phyloP scores from a whole-genome alignment of 352 stramenopile genomes.

The Globisporangium barbulae region DNA sequence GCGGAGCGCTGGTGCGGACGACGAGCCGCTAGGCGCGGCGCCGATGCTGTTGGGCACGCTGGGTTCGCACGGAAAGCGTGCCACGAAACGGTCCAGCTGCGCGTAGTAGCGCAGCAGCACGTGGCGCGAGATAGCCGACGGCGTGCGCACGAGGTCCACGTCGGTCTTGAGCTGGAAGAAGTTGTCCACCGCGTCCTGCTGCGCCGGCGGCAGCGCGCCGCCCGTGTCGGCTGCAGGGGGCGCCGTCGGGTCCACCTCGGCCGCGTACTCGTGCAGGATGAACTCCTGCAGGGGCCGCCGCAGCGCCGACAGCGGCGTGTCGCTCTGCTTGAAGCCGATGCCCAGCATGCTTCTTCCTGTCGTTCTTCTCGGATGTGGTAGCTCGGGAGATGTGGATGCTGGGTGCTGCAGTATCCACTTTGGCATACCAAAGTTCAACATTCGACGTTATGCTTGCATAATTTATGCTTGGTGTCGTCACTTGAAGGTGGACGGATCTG shows the following conservation, averaged over 20 bases:
- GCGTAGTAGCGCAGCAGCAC: conserved; percentile 77
- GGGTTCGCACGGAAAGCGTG: conserved; percentile 53
- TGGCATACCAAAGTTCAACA: background rate
- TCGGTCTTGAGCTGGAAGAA: conserved; percentile 60
- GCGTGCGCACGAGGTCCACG: conserved; percentile 67
- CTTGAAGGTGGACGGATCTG: background rate
- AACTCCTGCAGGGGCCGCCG: conserved; percentile 61
- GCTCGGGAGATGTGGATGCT: background rate
- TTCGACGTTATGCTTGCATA: background rate
- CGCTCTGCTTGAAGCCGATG: conserved; percentile 75
- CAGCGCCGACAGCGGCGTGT: conserved; percentile 37
- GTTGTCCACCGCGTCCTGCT: conserved; percentile 38
- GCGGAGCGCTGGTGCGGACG: conserved; percentile 21
- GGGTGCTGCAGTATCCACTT: background rate
- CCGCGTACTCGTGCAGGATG: conserved; percentile 63
- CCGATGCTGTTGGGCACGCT: conserved; percentile 11
- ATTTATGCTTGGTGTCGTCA: background rate
- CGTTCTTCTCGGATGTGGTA: background rate
- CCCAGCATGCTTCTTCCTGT: conserved; percentile 40
- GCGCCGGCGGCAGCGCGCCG: conserved; percentile 12
- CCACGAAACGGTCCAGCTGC: conserved; percentile 62
- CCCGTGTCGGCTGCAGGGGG: background rate
- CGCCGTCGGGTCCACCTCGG: conserved; percentile 1
- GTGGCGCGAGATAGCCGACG: conserved; percentile 59
- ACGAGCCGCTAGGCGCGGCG: background rate